Base-by-base conservation (phyloP, 805 yeast species). In the Pichia pseudocactophila region DNA sequence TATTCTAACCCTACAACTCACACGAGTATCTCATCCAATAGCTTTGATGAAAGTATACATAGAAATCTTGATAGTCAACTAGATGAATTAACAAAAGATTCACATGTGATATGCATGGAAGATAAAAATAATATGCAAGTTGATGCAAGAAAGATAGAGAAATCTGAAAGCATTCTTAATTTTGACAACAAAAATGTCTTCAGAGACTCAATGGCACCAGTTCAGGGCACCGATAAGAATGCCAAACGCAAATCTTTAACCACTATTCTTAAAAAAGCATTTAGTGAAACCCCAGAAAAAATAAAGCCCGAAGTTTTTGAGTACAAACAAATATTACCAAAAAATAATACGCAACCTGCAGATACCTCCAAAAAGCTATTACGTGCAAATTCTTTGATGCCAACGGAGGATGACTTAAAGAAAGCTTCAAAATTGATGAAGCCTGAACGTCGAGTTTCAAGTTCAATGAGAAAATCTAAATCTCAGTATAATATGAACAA, bases 1-100 rank as follows among this genome's bases (percentile, higher is more conserved):
- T 59, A 52, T 38, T 61, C 65, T 3, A 53, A 54, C 36, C 56
- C 58, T 12, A 59, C 65, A 4, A 50, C 56, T 6, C 50, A 47
- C n/a, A 58, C 66, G 2, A 56, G 60, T 48, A 35, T 50, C 13
- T 45, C 51, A 13, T 49, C 51, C 27, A 42, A 45, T 20, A 40
- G 43, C 17, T 34, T 37, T 20, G 16, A 27, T 10, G 30, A 42
- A 12, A 17, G 18, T 11, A 28, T 30, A 18, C 36, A 32, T 17
- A 25, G 25, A 11, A 38, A 38, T 13, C 5, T 28, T 28, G 11
- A 28, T 6, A 22, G 7, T 22, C 25, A 22, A 8, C 8, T 22
- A 8, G 8, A 22, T 22, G 25, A 22, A 22, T 22, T 22, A 5
- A 22, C 25, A 8, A 22, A 22, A 22, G 25, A 8, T 6, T 22